Percentiles rank a stretch among this genome's conserved stretches.
Conservation (phyloP, 2,329 filamentous ascomycete genomes). For the Colletotrichum melonis region DNA sequence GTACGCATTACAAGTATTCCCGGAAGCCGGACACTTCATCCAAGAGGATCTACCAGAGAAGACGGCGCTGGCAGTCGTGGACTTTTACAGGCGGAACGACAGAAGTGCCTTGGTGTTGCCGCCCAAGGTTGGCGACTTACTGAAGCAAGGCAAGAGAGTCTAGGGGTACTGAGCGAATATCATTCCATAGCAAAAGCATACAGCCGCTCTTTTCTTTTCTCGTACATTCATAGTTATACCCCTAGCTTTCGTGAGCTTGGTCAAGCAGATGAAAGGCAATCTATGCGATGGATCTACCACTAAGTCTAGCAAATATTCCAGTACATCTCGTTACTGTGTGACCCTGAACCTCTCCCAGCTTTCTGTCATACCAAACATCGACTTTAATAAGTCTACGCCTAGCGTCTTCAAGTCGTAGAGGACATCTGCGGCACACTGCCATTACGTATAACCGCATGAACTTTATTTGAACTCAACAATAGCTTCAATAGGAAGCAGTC, state of each 20-base stretch:
- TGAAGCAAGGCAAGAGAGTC: slow-evolving; percentile 71
- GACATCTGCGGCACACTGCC: too few relatives aligned
- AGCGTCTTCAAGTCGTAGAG: too few relatives aligned
- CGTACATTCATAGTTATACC: slow-evolving; percentile 19
- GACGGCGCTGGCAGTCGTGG: slow-evolving; percentile 84
- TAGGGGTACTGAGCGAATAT: slow-evolving; percentile 40
- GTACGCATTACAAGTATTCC: slow-evolving; percentile 94
- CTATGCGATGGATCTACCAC: too few relatives aligned
- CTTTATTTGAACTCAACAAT: too few relatives aligned
- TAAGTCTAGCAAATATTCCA: too few relatives aligned
- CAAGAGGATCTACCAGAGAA: slow-evolving; percentile 95
- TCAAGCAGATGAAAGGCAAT: too few relatives aligned
- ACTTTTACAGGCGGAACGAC: slow-evolving; percentile 95
- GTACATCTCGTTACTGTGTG: too few relatives aligned
- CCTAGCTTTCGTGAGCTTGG: not conserved
- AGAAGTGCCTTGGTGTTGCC: slow-evolving; percentile 85
- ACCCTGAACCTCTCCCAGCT: too few relatives aligned
- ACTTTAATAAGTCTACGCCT: too few relatives aligned
- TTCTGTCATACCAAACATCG: too few relatives aligned
- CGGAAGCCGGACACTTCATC: slow-evolving; percentile 95
- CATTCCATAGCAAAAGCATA: not conserved
- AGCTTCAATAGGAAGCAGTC: too few relatives aligned
- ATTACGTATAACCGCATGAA: too few relatives aligned
- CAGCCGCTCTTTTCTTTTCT: not conserved
- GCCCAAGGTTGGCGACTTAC: slow-evolving; percentile 86